phyloP scores from a whole-genome alignment of 2,329 filamentous ascomycete genomes.

The Ophiostoma angusticollis region DNA sequence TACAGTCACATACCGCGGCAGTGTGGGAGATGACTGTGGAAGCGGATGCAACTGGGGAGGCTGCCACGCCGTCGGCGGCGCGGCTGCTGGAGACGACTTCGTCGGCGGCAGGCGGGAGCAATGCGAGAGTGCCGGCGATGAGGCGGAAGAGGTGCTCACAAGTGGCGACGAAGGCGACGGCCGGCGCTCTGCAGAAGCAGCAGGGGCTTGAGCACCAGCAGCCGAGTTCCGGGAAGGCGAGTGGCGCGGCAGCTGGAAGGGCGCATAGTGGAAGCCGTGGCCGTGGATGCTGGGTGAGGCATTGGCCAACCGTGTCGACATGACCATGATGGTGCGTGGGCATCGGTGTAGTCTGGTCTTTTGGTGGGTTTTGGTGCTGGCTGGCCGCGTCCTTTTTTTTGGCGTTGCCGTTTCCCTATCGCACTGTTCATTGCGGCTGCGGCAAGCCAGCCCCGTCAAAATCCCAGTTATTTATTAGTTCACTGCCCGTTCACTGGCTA shows the following conservation, averaged over 20 bases:
- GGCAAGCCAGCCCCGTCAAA: no score
- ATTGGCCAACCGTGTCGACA: constrained; percentile 48
- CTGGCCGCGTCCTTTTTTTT: no score
- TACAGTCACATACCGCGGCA: constrained; percentile 21
- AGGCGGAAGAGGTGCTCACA: neutral
- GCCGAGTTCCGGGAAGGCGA: constrained; percentile 26
- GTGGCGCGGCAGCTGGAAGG: constrained; percentile 30
- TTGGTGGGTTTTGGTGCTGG: no score
- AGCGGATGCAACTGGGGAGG: no score
- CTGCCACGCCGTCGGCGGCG: neutral
- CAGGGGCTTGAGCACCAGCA: constrained; percentile 6
- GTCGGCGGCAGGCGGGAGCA: neutral
- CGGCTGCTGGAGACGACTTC: neutral
- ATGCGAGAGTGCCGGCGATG: constrained; percentile 1
- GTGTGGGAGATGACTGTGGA: neutral
- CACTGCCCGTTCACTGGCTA: no score
- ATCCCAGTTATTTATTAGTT: no score
- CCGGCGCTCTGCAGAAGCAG: constrained; percentile 6
- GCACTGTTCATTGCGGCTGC: no score
- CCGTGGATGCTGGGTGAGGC: constrained; percentile 34
- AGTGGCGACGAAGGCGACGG: constrained; percentile 8
- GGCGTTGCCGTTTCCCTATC: no score
- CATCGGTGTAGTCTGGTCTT: constrained; percentile 7
- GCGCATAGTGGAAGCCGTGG: constrained; percentile 32
- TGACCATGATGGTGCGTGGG: constrained; percentile 24